Conservation (phyloP, 495 filamentous ascomycete genomes). For the Aspergillus hancockii region DNA sequence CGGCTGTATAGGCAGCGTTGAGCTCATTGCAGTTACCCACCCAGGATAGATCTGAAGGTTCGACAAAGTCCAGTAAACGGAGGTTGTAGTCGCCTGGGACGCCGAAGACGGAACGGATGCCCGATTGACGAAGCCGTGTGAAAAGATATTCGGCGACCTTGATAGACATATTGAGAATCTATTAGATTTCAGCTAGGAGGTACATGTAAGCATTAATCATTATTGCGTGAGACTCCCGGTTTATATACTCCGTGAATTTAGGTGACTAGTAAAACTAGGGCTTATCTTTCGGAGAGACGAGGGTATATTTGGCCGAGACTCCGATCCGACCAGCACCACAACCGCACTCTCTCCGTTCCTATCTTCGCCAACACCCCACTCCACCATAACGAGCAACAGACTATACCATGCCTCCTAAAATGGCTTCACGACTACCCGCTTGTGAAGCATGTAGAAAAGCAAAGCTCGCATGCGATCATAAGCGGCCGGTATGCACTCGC, state of each 20-base stretch:
- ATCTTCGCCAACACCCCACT: not conserved
- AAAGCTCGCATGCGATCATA: conserved; percentile 45
- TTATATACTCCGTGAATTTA: too few relatives aligned
- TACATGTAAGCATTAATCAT: too few relatives aligned
- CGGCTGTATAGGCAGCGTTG: conserved; percentile 78
- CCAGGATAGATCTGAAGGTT: conserved; percentile 63
- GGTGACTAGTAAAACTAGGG: not conserved
- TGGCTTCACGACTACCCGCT: conserved; percentile 30
- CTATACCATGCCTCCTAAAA: not conserved
- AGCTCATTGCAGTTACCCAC: conserved; percentile 78
- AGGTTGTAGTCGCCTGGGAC: conserved; percentile 77
- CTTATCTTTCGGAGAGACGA: not conserved
- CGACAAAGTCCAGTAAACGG: conserved; percentile 63
- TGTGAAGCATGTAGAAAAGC: conserved; percentile 45
- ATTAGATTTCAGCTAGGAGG: too few relatives aligned
- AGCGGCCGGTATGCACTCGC: conserved; percentile 40
- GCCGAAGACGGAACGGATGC: conserved; percentile 64
- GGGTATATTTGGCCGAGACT: not conserved
- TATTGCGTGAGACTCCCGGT: too few relatives aligned
- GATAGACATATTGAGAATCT: not conserved
- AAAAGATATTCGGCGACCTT: conserved; percentile 62
- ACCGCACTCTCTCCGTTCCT: not conserved
- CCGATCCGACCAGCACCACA: not conserved
- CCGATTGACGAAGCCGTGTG: conserved; percentile 64
- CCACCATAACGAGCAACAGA: not conserved